A percentile compares a stretch with the other conserved stretches of the same genome.
Conservation (phyloP, 176 grass and related monocot species). For the Oryza rufipogon region DNA sequence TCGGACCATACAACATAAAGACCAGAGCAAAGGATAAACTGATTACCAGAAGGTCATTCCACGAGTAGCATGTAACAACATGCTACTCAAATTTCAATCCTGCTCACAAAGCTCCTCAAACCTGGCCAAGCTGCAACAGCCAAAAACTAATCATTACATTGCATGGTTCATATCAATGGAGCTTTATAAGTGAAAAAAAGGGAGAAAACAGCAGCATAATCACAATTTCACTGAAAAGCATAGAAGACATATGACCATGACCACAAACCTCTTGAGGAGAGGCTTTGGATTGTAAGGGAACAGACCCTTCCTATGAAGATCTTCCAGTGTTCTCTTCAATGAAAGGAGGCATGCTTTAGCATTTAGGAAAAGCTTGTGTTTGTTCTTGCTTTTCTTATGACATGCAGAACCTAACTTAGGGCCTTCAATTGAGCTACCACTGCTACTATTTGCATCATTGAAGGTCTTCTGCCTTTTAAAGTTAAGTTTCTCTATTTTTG, state of each 20-base stretch:
- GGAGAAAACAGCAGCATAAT: conserved; percentile 24
- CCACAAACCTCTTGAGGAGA: conserved; percentile 76
- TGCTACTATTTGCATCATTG: conserved; percentile 37
- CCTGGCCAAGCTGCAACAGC: conserved; percentile 61
- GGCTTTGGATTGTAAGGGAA: conserved; percentile 93
- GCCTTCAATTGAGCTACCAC: conserved; percentile 26
- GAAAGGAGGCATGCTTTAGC: conserved; percentile 82
- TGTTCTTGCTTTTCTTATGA: conserved; percentile 21
- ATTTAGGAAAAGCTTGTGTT: conserved; percentile 49
- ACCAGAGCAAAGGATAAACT: neutral
- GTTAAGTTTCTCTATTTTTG: conserved; percentile 37
- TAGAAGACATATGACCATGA: neutral
- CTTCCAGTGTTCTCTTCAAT: conserved; percentile 76
- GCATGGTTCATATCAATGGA: conserved; percentile 18
- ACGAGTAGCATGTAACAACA: conserved; percentile 18
- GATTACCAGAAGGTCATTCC: neutral
- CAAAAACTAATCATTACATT: neutral
- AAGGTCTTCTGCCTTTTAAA: conserved; percentile 71
- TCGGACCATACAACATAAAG: neutral
- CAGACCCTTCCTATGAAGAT: conserved; percentile 74
- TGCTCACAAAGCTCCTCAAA: conserved; percentile 62
- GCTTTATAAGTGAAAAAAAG: conserved; percentile 9
- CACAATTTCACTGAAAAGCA: conserved; percentile 6
- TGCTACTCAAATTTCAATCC: conserved; percentile 39
- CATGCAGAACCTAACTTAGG: conserved; percentile 17